Conservation (phyloP, 2,329 filamentous ascomycete species). For the Aspergillus niger region DNA sequence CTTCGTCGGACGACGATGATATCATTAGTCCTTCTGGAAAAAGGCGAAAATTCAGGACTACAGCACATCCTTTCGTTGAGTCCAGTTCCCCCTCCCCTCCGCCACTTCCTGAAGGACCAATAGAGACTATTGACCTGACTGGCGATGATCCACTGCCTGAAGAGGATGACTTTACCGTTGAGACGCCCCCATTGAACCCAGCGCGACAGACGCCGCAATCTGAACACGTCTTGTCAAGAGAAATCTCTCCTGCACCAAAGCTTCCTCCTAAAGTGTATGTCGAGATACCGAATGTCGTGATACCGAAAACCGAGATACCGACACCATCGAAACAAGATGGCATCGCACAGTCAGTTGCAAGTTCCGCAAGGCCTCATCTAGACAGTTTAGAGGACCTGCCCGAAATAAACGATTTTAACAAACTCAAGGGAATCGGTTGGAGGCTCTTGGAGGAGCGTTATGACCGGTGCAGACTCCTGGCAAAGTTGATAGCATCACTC, state of each 20-base stretch:
- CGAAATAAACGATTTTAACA: conserved; percentile 27
- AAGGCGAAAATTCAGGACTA: conserved; percentile 17
- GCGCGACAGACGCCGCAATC: conserved; percentile 13
- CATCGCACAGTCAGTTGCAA: neutral
- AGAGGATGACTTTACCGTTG: conserved; percentile 29
- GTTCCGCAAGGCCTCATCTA: neutral
- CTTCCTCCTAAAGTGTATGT: conserved; percentile 11
- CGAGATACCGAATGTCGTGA: conserved; percentile 1
- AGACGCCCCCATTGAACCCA: conserved; percentile 41
- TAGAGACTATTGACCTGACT: conserved; percentile 40
- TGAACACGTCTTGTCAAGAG: conserved; percentile 9
- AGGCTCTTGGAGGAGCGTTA: conserved; percentile 35
- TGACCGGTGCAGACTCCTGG: conserved; percentile 42
- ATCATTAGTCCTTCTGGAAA: conserved; percentile 25
- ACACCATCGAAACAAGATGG: conserved; percentile 6
- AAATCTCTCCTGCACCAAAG: conserved; percentile 20
- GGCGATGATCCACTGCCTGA: conserved; percentile 21
- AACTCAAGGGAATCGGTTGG: conserved; percentile 38
- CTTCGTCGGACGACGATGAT: conserved; percentile 26
- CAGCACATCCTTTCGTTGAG: conserved; percentile 10
- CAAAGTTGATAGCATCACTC: conserved; percentile 30
- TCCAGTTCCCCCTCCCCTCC: conserved; percentile 18
- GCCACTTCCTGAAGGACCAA: neutral
- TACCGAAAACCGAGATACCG: no score
- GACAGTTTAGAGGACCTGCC: conserved; percentile 12